Base-by-base conservation (phyloP, 1,284 basidiomycete genomes). In the Trichosporon faecale region DNA sequence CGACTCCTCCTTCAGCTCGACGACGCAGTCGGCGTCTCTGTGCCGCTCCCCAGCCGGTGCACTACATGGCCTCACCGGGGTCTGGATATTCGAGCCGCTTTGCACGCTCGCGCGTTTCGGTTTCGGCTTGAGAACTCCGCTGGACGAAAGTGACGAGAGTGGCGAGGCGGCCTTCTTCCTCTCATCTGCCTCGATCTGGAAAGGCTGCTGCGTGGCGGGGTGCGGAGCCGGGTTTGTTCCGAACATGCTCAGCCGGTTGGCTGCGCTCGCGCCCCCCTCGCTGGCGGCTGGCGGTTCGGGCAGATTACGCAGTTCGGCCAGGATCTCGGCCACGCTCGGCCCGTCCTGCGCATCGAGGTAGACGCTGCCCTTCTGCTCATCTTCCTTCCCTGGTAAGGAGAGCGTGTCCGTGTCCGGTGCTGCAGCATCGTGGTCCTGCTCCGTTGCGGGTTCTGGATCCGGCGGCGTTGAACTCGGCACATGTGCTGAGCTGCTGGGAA, bases 1-100 rank as follows among this genome's bases (percentile, higher is more conserved):
- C 27, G 73, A 74, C 68, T 80, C 78, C 64, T 82, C 80, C 33
- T 79, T 78, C 37, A 82, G 70, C 66, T 82, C 77, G 5, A 82
- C 78, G 0, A 79, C 76, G 2, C 78, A 79, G n/a, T 79, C 76
- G 12, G 40, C 64, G 27, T 49, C 67, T 64, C 21, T 57, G 52
- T 35, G 60, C 16, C 37, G 66, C 44, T 23, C 63, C 63, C 27
- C 61, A 27, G 37, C 66, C 40, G 16, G 64, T 23, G 49, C 68
- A 64, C 31, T 61, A 57, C 40, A 27, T 40, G 64, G 64, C 64
- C 63, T 18, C 31, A 33, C 29, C 12, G 65, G 49, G 11, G 46
- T 16, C n/a, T n/a, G n/a, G 49, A 16, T n/a, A 3, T 18, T n/a
- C n/a, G 21, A 25, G 1, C 0, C 16, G 57, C 57, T 61, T 21